These are phyloP conservation scores for Ophiosphaerella narmari DNA, from an alignment of 2,329 filamentous ascomycete genomes.

Conservation along the genomic window DNA sequence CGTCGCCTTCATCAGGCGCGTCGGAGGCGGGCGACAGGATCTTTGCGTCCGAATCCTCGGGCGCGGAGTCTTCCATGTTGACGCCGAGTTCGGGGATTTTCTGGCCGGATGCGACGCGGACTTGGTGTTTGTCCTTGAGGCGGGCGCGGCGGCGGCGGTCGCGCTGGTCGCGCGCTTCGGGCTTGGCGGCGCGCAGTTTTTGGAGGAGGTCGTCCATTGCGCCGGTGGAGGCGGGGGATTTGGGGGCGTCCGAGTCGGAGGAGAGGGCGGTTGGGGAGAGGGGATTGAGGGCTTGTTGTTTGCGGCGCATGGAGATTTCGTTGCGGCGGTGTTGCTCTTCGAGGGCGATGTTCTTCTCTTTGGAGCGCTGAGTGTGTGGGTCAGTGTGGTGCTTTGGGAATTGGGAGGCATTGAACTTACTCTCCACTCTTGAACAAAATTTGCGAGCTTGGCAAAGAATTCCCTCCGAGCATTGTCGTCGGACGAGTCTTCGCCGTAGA, in stretches of 20 bases:
- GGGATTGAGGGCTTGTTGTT: slow-evolving; percentile 60
- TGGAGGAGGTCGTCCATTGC: slow-evolving; percentile 96
- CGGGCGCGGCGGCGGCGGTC: slow-evolving; percentile 85
- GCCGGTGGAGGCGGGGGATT: slow-evolving; percentile 73
- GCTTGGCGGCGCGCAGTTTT: slow-evolving; percentile 91
- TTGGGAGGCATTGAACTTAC: slow-evolving; percentile 46
- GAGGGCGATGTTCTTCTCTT: slow-evolving; percentile 83
- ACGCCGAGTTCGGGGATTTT: slow-evolving; percentile 76
- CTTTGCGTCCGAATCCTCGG: slow-evolving; percentile 53
- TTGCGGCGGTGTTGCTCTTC: slow-evolving; percentile 86
- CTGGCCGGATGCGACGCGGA: slow-evolving; percentile 86
- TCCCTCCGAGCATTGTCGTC: slow-evolving; percentile 94
- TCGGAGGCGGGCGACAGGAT: slow-evolving; percentile 58
- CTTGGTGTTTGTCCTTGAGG: slow-evolving; percentile 88
- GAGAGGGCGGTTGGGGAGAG: slow-evolving; percentile 56
- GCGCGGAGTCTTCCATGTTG: slow-evolving; percentile 51
- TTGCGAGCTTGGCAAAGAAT: slow-evolving; percentile 92
- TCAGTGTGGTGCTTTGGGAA: slow-evolving; percentile 5
- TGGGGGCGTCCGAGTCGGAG: slow-evolving; percentile 49
- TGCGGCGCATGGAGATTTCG: slow-evolving; percentile 90
- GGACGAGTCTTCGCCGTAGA: slow-evolving; percentile 90
- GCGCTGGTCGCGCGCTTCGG: slow-evolving; percentile 84
- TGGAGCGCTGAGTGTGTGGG: slow-evolving; percentile 66
- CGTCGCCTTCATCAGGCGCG: slow-evolving; percentile 36
- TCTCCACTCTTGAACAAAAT: slow-evolving; percentile 92